These are phyloP conservation scores for Volvox carteri DNA, from an alignment of 163 green algal species.

Conservation along the genomic window DNA sequence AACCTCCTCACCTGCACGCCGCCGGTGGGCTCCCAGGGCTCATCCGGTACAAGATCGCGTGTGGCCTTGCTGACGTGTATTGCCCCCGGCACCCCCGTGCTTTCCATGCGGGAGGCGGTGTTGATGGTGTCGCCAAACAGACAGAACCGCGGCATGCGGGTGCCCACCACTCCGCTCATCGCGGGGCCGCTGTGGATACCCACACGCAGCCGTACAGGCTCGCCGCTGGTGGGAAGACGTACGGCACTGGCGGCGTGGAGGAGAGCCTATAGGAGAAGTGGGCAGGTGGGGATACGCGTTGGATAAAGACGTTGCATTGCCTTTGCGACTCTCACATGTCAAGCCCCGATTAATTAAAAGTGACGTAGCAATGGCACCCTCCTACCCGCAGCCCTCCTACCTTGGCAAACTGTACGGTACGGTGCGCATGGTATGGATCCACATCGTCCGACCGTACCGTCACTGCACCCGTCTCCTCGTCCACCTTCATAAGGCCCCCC, in stretches of 20 bases:
- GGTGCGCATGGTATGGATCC: conserved; percentile 25
- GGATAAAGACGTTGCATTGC: no score
- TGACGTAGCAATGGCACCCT: no score
- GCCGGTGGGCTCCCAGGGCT: conserved; percentile 34
- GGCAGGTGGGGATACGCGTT: no score
- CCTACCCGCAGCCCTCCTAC: conserved; percentile 1
- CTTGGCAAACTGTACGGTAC: conserved; percentile 45
- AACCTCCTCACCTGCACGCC: conserved; percentile 36
- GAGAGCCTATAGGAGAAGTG: background rate
- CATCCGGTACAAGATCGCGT: background rate
- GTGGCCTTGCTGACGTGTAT: conserved; percentile 21
- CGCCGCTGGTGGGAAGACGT: conserved; percentile 11
- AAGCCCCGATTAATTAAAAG: no score
- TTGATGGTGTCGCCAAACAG: no score
- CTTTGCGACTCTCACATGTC: no score
- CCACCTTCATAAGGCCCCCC: conserved; percentile 19
- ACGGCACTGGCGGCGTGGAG: background rate
- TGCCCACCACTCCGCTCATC: conserved; percentile 59
- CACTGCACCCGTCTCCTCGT: conserved; percentile 26
- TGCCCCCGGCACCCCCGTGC: conserved; percentile 21
- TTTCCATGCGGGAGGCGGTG: no score
- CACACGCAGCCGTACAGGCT: conserved; percentile 55
- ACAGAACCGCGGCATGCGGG: no score
- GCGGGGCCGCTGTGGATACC: conserved; percentile 59
- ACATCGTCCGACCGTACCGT: conserved; percentile 33